phyloP scores from a whole-genome alignment of 768 basidiomycete species.

The Trametes maxima region DNA sequence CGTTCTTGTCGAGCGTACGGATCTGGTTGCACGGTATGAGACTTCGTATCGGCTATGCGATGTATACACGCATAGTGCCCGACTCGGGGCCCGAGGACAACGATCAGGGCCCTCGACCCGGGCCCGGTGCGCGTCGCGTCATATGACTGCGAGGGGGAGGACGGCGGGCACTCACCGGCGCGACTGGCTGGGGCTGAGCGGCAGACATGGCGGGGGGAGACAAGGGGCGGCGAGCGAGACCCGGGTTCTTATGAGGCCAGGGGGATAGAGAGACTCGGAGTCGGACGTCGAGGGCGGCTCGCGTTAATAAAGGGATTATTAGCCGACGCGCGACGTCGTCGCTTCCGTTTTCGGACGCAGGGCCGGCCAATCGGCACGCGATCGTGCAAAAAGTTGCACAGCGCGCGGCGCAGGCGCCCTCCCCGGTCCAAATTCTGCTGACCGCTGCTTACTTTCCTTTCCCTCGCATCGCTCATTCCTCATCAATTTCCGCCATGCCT shows the following conservation, averaged over 20 bases:
- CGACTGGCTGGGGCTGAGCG: constrained; percentile 9
- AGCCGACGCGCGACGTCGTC: background rate
- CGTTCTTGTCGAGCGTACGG: constrained; percentile 71
- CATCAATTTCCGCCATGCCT: constrained; percentile 54
- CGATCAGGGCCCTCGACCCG: background rate
- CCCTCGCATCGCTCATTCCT: background rate
- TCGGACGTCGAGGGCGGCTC: background rate
- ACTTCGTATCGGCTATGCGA: background rate
- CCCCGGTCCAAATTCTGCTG: constrained; percentile 2
- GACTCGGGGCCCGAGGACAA: background rate
- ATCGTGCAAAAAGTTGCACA: constrained; percentile 12
- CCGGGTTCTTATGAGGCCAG: background rate
- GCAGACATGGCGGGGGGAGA: constrained; percentile 18
- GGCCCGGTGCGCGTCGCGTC: constrained; percentile 15
- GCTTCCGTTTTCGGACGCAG: background rate
- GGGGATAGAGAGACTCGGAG: too few relatives aligned
- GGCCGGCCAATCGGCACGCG: constrained; percentile 13
- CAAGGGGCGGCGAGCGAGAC: background rate
- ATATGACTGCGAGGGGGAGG: background rate
- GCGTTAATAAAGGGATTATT: background rate
- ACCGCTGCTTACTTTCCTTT: constrained; percentile 12
- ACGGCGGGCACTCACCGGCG: constrained; percentile 6
- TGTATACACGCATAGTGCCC: background rate
- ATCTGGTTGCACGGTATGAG: constrained; percentile 42
- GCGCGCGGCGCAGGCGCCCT: background rate